Percentiles rank a stretch among this genome's conserved stretches.
Evolutionary conservation across 2,329 filamentous ascomycete genomes (phyloP).

Genomic region (Teratosphaeria nubilosa): DNA sequence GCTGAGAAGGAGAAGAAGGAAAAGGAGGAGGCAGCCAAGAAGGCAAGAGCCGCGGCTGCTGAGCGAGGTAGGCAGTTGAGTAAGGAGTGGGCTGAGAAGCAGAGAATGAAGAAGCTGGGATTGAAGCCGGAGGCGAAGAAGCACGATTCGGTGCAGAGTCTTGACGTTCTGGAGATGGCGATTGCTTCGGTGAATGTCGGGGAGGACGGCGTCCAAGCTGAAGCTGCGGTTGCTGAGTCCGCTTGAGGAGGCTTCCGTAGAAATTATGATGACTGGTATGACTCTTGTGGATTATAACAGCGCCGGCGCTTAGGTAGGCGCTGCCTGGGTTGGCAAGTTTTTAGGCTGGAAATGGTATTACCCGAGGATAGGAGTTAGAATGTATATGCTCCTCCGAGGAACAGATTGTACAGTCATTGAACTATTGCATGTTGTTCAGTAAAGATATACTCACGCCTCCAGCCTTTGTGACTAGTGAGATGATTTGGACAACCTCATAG

Average conservation of each 20-base stretch:
- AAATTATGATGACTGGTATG: not conserved
- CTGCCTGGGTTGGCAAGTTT: not conserved
- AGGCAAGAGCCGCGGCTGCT: conserved; percentile 36
- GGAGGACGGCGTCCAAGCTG: not conserved
- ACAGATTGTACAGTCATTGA: not conserved
- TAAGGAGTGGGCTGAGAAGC: conserved; percentile 41
- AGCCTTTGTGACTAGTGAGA: no score
- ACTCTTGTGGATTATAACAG: not conserved
- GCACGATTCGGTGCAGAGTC: conserved; percentile 2
- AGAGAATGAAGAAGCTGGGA: conserved; percentile 27
- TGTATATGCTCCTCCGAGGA: not conserved
- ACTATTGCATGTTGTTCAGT: no score
- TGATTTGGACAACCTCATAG: no score
- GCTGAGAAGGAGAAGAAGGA: conserved; percentile 32
- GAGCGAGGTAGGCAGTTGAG: conserved; percentile 35
- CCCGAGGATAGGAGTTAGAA: not conserved
- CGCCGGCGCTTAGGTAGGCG: not conserved
- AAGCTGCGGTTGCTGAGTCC: not conserved
- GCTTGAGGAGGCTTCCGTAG: not conserved
- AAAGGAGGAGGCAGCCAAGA: conserved; percentile 40
- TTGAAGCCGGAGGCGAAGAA: conserved; percentile 3
- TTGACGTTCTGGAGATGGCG: not conserved
- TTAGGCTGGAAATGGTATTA: not conserved
- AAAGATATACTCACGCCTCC: no score
- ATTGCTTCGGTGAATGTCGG: not conserved